A percentile compares a stretch with the other conserved stretches of the same genome.
Conservation (phyloP, 2,329 filamentous ascomycete species). For the Neobulgaria alba region DNA sequence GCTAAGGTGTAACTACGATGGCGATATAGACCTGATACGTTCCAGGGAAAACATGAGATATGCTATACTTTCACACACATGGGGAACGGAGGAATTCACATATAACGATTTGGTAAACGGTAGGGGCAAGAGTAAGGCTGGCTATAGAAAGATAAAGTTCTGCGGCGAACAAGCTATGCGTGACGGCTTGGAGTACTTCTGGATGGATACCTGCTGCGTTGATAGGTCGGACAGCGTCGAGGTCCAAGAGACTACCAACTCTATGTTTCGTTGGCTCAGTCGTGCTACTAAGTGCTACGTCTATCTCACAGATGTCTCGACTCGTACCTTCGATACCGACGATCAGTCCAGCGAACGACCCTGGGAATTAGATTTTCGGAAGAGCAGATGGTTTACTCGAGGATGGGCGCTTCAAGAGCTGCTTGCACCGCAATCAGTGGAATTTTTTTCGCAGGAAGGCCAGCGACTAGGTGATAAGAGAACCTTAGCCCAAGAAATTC, state of each 20-base stretch:
- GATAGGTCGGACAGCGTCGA: neutral
- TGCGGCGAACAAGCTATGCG: neutral
- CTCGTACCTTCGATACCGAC: neutral
- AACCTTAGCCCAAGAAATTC: constrained; percentile 8
- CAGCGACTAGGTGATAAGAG: constrained; percentile 9
- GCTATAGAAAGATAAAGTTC: neutral
- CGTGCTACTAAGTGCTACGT: neutral
- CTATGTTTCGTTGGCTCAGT: constrained; percentile 1
- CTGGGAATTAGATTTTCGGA: constrained; percentile 11
- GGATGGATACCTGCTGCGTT: neutral
- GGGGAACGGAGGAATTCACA: constrained; percentile 10
- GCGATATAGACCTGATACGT: constrained; percentile 3
- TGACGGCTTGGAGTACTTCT: constrained; percentile 1
- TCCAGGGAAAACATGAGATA: constrained; percentile 12
- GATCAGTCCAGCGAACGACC: neutral
- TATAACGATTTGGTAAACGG: constrained; percentile 8
- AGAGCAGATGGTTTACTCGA: constrained; percentile 18
- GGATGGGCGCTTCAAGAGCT: constrained; percentile 20
- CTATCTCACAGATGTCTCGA: constrained; percentile 1
- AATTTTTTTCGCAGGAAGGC: constrained; percentile 12
- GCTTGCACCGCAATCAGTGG: constrained; percentile 12
- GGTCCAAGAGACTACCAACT: neutral
- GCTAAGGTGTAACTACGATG: neutral
- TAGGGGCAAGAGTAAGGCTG: constrained; percentile 5
- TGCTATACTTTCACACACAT: constrained; percentile 22